These are phyloP conservation scores for Podaxis sp. DNA, from an alignment of 768 basidiomycete genomes.

Conservation along the genomic window DNA sequence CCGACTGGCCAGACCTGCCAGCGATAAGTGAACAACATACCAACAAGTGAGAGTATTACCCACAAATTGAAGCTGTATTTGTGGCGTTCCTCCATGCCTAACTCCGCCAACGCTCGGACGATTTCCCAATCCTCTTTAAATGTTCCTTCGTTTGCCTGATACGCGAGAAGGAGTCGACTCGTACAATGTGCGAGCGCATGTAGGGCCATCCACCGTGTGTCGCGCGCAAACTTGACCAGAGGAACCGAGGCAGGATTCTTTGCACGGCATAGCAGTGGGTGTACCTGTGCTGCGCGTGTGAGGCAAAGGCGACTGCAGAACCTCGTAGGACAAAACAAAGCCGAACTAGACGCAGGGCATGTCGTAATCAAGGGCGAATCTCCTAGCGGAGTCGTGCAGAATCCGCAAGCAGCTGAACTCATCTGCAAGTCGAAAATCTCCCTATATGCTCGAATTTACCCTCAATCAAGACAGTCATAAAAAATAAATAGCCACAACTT, in stretches of 20 bases:
- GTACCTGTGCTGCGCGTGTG: slow-evolving; percentile 58
- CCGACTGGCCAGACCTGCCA: slow-evolving; percentile 25
- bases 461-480: neutral
- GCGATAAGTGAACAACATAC: slow-evolving; percentile 1
- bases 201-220: slow-evolving; percentile 71
- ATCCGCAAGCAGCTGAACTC: slow-evolving; percentile 60
- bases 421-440: slow-evolving; percentile 73
- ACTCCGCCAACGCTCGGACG: slow-evolving; percentile 62
- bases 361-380: slow-evolving; percentile 47
- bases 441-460: slow-evolving; percentile 41
- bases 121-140: slow-evolving; percentile 53
- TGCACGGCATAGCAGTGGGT: slow-evolving; percentile 71
- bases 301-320: slow-evolving; percentile 85
- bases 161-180: slow-evolving; percentile 58
- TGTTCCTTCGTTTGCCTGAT: slow-evolving; percentile 45
- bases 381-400: slow-evolving; percentile 69
- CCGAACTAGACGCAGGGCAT: slow-evolving; percentile 47
- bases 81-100: slow-evolving; percentile 73
- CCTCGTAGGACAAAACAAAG: slow-evolving; percentile 53
- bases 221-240: slow-evolving; percentile 59
- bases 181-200: slow-evolving; percentile 72
- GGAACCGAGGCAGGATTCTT: slow-evolving; percentile 70
- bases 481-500: slow-evolving; percentile 17
- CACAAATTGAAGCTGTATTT: slow-evolving; percentile 50
- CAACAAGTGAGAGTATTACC: slow-evolving; percentile 20